Percentiles rank a stretch among this genome's conserved stretches.
Evolutionary conservation across 352 stramenopile genomes (phyloP).

Genomic region (Aphanomyces stellatus): DNA sequence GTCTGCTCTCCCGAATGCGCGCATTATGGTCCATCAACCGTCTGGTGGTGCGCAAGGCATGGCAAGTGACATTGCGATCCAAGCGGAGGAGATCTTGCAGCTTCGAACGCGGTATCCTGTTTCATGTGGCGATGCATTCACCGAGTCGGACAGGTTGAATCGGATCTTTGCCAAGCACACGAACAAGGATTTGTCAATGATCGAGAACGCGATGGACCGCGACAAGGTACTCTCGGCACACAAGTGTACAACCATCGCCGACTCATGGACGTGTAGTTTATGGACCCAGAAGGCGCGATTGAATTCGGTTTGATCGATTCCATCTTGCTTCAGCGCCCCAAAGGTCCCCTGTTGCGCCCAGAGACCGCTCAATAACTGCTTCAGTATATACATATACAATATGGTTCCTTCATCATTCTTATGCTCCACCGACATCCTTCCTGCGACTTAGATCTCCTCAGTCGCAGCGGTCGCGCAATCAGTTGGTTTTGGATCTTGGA

Average conservation of each 20-base stretch:
- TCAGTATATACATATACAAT: too few relatives aligned
- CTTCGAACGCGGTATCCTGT: slow-evolving; percentile 45
- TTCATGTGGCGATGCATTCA: background rate
- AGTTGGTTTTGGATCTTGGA: too few relatives aligned
- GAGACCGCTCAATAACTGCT: too few relatives aligned
- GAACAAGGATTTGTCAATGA: slow-evolving; percentile 56
- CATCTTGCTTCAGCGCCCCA: slow-evolving; percentile 53
- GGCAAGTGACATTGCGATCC: slow-evolving; percentile 97
- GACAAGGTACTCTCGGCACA: slow-evolving; percentile 26
- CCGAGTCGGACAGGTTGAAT: slow-evolving; percentile 43
- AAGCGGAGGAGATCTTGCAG: slow-evolving; percentile 98
- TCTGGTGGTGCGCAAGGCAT: slow-evolving; percentile 94
- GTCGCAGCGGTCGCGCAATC: too few relatives aligned
- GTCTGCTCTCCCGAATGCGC: slow-evolving; percentile 89
- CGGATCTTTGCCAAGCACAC: slow-evolving; percentile 64
- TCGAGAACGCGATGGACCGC: slow-evolving; percentile 82
- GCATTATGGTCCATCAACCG: slow-evolving; percentile 98
- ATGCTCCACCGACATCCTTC: too few relatives aligned
- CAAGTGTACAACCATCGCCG: background rate
- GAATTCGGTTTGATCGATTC: slow-evolving; percentile 81
- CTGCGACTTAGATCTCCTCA: too few relatives aligned
- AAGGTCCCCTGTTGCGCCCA: too few relatives aligned
- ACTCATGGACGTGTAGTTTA: slow-evolving; percentile 54
- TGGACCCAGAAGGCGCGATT: slow-evolving; percentile 60
- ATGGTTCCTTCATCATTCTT: too few relatives aligned